Conservation (phyloP, 805 yeast genomes). For the Candida caryicola region DNA sequence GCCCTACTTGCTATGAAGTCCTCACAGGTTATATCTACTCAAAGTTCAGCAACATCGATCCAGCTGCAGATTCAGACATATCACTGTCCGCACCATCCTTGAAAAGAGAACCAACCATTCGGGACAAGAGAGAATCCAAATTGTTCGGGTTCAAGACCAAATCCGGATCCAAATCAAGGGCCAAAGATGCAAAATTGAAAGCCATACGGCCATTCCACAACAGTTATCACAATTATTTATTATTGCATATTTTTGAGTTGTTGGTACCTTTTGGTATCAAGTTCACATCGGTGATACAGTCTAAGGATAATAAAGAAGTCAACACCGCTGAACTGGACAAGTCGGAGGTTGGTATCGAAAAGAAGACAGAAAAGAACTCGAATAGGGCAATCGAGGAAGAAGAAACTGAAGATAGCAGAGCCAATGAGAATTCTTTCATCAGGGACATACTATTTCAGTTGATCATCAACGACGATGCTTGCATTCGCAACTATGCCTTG, state of each 20-base stretch:
- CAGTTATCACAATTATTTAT: constrained; percentile 31
- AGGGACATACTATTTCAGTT: constrained; percentile 30
- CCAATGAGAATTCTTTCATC: constrained; percentile 23
- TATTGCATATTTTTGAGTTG: constrained; percentile 28
- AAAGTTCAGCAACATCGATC: constrained; percentile 21
- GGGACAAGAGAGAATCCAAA: constrained; percentile 21
- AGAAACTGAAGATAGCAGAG: constrained; percentile 14
- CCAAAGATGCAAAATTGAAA: constrained; percentile 14
- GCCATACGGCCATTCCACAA: constrained; percentile 31
- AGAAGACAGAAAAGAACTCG: neutral
- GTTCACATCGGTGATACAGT: constrained; percentile 21
- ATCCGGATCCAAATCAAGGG: constrained; percentile 14
- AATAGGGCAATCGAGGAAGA: constrained; percentile 15
- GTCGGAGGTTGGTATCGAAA: constrained; percentile 12
- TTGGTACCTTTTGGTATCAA: constrained; percentile 37
- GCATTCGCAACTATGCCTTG: constrained; percentile 36
- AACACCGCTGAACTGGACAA: constrained; percentile 5
- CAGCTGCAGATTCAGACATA: neutral
- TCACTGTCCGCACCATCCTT: neutral
- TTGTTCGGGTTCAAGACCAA: constrained; percentile 28
- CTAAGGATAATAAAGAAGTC: constrained; percentile 9
- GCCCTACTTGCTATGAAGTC: constrained; percentile 36
- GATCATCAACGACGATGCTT: constrained; percentile 30
- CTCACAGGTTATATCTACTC: constrained; percentile 28
- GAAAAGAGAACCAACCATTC: neutral